Evolutionary conservation across 2,329 filamentous ascomycete genomes (phyloP).

Genomic region (Colletotrichum sp.): DNA sequence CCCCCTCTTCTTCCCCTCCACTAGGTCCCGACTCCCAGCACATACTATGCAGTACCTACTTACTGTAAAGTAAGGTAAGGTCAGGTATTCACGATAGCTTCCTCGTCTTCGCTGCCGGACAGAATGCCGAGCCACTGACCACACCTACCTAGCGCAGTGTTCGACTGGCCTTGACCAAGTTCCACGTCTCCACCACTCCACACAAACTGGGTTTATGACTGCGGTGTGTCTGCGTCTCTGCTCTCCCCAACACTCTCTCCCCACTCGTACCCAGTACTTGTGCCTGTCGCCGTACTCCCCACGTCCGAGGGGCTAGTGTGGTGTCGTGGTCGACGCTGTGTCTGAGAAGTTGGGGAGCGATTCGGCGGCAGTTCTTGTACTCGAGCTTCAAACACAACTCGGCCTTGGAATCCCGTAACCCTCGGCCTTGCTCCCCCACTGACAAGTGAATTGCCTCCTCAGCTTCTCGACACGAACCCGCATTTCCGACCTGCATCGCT

Average conservation of each 20-base stretch:
- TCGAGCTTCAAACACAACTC: background rate
- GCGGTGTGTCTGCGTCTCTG: background rate
- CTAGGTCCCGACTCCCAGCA: background rate
- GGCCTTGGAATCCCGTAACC: background rate
- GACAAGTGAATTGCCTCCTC: background rate
- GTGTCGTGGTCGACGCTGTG: background rate
- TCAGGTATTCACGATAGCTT: background rate
- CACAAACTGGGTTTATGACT: background rate
- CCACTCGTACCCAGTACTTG: background rate
- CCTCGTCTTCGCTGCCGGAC: background rate
- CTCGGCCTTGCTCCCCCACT: background rate
- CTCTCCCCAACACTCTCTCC: background rate
- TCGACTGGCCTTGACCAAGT: background rate
- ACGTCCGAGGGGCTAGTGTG: background rate
- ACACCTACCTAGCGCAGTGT: background rate
- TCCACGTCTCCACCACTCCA: background rate
- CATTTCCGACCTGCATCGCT: slow-evolving; percentile 9
- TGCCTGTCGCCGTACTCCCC: background rate
- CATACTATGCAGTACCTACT: background rate
- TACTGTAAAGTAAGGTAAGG: background rate
- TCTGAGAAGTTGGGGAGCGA: background rate
- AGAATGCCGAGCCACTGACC: slow-evolving; percentile 2
- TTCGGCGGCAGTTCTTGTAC: background rate
- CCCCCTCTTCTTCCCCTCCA: slow-evolving; percentile 1
- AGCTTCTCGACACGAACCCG: background rate